A percentile compares a stretch with the other conserved stretches of the same genome.
Evolutionary conservation across 495 filamentous ascomycete species (phyloP).

Genomic region (Schizothecium vesticola): DNA sequence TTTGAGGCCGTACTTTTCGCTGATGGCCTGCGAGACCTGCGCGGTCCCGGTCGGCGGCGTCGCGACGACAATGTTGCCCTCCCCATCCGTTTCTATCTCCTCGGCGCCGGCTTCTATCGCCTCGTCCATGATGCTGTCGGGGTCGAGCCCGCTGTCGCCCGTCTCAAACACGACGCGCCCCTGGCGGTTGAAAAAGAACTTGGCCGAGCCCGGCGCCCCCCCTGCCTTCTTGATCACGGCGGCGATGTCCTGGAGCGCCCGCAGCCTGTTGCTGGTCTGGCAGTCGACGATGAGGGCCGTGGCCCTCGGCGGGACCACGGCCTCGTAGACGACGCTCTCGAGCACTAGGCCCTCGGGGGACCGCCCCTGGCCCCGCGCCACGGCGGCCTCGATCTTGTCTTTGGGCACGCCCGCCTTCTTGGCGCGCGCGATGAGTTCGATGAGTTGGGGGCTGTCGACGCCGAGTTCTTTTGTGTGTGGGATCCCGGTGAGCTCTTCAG

Average conservation of each 20-base stretch:
- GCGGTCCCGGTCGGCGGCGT: constrained; percentile 68
- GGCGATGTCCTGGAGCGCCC: constrained; percentile 66
- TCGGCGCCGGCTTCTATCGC: constrained; percentile 81
- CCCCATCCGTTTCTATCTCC: constrained; percentile 67
- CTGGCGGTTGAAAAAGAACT: constrained; percentile 77
- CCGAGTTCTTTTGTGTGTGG: constrained; percentile 23
- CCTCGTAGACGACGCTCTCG: constrained; percentile 74
- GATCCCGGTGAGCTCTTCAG: constrained; percentile 39
- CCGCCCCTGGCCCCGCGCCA: constrained; percentile 80
- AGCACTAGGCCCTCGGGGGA: constrained; percentile 65
- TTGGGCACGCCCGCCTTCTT: constrained; percentile 88
- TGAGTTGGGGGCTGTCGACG: constrained; percentile 62
- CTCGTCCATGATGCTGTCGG: constrained; percentile 75
- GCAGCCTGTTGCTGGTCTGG: constrained; percentile 73
- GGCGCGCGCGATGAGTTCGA: constrained; percentile 63
- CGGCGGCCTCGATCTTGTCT: constrained; percentile 71
- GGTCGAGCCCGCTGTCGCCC: constrained; percentile 44
- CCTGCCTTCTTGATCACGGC: constrained; percentile 59
- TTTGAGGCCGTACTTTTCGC: constrained; percentile 53
- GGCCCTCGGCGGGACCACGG: constrained; percentile 64
- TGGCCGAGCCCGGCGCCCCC: constrained; percentile 65
- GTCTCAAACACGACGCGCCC: constrained; percentile 66
- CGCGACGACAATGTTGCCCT: constrained; percentile 65
- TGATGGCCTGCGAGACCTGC: constrained; percentile 57
- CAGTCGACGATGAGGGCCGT: constrained; percentile 71